A percentile compares a stretch with the other conserved stretches of the same genome.
These are phyloP conservation scores for Eimeria tenella DNA, from an alignment of 169 alveolate genomes.

Conservation along the genomic window DNA sequence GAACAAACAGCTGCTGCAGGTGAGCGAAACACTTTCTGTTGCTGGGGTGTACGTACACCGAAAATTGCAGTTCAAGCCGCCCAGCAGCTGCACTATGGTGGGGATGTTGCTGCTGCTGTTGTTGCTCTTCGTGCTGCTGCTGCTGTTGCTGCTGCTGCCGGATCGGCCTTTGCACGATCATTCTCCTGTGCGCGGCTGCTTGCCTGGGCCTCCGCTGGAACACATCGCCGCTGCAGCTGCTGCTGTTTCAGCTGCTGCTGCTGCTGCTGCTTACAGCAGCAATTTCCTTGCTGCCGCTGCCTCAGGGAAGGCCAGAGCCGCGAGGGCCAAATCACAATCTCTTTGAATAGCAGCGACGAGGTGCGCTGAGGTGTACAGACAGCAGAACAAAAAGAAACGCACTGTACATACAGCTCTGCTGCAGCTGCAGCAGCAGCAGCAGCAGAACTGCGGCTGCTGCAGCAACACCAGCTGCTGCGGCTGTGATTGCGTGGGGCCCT, in stretches of 20 bases:
- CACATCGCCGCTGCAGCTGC: not conserved
- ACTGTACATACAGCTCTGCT: not conserved
- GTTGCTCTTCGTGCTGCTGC: too few relatives aligned
- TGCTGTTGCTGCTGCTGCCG: not conserved
- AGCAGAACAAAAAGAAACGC: not conserved
- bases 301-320: not conserved
- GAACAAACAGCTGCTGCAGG: too few relatives aligned
- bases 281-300: not conserved
- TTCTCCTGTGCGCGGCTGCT: too few relatives aligned
- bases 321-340: constrained; percentile 33
- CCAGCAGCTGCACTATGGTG: too few relatives aligned
- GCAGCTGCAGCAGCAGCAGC: not conserved
- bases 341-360: constrained; percentile 29
- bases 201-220: not conserved
- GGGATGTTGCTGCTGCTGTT: too few relatives aligned
- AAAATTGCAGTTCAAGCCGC: too few relatives aligned
- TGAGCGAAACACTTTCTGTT: too few relatives aligned
- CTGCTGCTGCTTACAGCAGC: not conserved
- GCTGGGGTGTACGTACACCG: too few relatives aligned
- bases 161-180: too few relatives aligned
- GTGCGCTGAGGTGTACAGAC: constrained; percentile 13
- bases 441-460: not conserved
- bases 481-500: not conserved
- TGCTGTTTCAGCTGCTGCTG: not conserved
- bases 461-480: not conserved